These are phyloP conservation scores for Jamesozyma spencerorum DNA, from an alignment of 805 yeast genomes.

Conservation along the genomic window DNA sequence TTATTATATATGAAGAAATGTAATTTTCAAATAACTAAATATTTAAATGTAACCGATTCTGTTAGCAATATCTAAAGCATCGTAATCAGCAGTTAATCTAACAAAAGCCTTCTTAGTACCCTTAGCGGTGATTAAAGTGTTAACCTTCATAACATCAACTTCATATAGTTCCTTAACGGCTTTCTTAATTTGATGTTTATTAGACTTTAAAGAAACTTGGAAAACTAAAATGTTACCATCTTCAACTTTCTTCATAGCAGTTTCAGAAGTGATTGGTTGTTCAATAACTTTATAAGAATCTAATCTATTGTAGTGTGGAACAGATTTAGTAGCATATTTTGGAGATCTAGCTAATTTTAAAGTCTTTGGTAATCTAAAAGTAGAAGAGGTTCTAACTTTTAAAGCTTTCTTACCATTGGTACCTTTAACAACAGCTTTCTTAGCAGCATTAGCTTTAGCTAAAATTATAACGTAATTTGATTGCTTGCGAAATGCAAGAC, in stretches of 20 bases:
- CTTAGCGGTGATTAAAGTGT: constrained; percentile 97
- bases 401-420: constrained; percentile 80
- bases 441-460: constrained; percentile 91
- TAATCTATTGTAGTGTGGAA: constrained; percentile 94
- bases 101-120: constrained; percentile 99
- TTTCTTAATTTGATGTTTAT: constrained; percentile 96
- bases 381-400: constrained; percentile 89
- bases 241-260: constrained; percentile 99
- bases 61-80: constrained; percentile 99
- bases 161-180: constrained; percentile 98
- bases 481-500: neutral
- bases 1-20: too few relatives aligned
- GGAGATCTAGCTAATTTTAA: constrained; percentile 89
- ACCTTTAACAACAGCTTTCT: constrained; percentile 98
- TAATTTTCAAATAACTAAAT: constrained; percentile 11
- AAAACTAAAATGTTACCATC: constrained; percentile 98
- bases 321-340: constrained; percentile 89
- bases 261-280: constrained; percentile 94
- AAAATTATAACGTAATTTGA: constrained; percentile 13
- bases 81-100: constrained; percentile 97
- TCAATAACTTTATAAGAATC: constrained; percentile 92
- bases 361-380: constrained; percentile 97
- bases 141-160: constrained; percentile 87
- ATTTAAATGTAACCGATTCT: constrained; percentile 95
- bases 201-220: constrained; percentile 94